These are phyloP conservation scores for Diplodia mutila DNA, from an alignment of 2,329 filamentous ascomycete genomes.

Conservation along the genomic window DNA sequence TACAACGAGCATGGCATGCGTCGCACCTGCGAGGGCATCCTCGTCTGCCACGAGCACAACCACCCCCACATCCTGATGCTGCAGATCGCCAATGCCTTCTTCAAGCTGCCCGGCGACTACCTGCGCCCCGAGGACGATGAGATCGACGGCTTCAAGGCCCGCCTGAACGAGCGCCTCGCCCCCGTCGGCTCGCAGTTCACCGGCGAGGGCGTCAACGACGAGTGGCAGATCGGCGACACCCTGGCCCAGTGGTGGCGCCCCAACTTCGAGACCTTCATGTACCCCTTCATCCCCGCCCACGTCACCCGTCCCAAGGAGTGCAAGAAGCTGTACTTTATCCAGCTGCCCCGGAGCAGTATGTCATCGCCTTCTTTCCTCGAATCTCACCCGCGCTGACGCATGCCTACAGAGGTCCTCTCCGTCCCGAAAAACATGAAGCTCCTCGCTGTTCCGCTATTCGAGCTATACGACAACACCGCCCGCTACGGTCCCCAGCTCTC, in stretches of 20 bases:
- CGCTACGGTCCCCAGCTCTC: slow-evolving; percentile 95
- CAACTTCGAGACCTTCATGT: slow-evolving; percentile 99
- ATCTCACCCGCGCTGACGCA: slow-evolving; percentile 29
- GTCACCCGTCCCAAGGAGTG: slow-evolving; percentile 97
- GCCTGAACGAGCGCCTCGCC: slow-evolving; percentile 89
- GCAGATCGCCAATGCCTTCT: slow-evolving; percentile 99
- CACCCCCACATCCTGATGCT: slow-evolving; percentile 98
- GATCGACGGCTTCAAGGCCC: slow-evolving; percentile 88
- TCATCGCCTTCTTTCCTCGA: slow-evolving; percentile 32
- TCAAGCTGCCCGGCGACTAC: slow-evolving; percentile 97
- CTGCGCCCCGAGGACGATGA: slow-evolving; percentile 88
- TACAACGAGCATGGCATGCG: slow-evolving; percentile 93
- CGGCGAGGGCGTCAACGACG: slow-evolving; percentile 84
- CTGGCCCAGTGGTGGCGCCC: slow-evolving; percentile 98
- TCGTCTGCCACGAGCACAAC: slow-evolving; percentile 98
- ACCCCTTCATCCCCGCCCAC: slow-evolving; percentile 95
- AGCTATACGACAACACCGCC: slow-evolving; percentile 96
- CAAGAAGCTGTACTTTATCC: slow-evolving; percentile 98
- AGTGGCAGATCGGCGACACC: slow-evolving; percentile 94
- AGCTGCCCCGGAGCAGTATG: slow-evolving; percentile 86
- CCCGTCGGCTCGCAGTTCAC: slow-evolving; percentile 82
- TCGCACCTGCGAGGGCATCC: slow-evolving; percentile 92
- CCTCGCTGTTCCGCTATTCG: slow-evolving; percentile 92
- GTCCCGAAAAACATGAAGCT: slow-evolving; percentile 99
- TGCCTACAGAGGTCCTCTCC: slow-evolving; percentile 76